A percentile compares a stretch with the other conserved stretches of the same genome.
These are phyloP conservation scores for Trifolium dubium DNA, from an alignment of 306 rosid species.

Conservation along the genomic window DNA sequence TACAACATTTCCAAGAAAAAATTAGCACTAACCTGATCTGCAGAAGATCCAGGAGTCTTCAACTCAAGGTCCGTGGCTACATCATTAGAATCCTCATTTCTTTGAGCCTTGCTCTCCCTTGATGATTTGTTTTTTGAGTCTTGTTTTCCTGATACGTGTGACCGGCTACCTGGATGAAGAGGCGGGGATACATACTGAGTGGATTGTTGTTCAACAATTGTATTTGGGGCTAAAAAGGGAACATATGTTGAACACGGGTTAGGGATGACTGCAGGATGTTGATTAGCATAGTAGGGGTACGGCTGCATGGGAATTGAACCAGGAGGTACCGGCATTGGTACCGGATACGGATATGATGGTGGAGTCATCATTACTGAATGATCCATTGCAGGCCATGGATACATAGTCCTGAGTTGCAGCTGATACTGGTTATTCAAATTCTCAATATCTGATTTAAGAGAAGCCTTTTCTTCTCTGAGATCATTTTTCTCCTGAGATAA, in stretches of 20 bases:
- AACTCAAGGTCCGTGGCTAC: constrained; percentile 73
- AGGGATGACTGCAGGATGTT: constrained; percentile 68
- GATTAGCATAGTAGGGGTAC: constrained; percentile 72
- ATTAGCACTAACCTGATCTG: constrained; percentile 67
- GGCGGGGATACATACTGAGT: constrained; percentile 55
- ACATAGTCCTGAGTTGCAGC: constrained; percentile 76
- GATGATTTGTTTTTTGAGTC: constrained; percentile 60
- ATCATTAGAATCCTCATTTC: constrained; percentile 57
- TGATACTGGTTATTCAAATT: constrained; percentile 79
- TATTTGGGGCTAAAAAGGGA: constrained; percentile 67
- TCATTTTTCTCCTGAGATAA: constrained; percentile 87
- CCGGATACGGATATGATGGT: constrained; percentile 76
- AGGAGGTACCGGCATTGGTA: constrained; percentile 74
- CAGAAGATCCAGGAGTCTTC: constrained; percentile 77
- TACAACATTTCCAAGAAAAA: constrained; percentile 1
- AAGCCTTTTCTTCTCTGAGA: constrained; percentile 93
- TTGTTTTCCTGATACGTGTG: constrained; percentile 56
- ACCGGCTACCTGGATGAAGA: constrained; percentile 56
- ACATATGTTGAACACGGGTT: constrained; percentile 73
- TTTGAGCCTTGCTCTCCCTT: constrained; percentile 61
- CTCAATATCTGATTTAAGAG: constrained; percentile 81
- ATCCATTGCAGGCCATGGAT: constrained; percentile 88
- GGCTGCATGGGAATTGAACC: constrained; percentile 81
- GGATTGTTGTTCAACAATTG: constrained; percentile 71
- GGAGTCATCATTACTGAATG: constrained; percentile 80